Base-by-base conservation (phyloP, 192 early-diverging fungal genomes). In the Coemansia asiatica region DNA sequence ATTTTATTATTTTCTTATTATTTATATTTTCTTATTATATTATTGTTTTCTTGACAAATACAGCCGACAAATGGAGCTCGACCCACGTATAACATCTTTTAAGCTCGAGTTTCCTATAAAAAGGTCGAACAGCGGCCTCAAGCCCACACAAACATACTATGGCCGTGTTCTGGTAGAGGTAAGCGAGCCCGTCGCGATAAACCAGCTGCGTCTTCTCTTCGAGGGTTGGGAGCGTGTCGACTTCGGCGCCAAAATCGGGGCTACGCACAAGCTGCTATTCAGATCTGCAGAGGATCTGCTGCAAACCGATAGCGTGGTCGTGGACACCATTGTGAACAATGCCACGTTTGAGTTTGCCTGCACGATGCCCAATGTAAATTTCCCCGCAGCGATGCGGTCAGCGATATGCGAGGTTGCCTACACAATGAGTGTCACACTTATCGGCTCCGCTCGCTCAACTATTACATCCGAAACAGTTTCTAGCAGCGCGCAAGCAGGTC, bases 221-320 rank as follows among this genome's bases (percentile, higher is more conserved):
- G 79, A 81, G 66, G 79, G 79, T 55, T 81, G 69, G 73, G 79
- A 81, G 73, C 63, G 69, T 18, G 70, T 81, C 18, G 79, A 81
- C 46, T 72, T 81, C 55, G 76, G 76, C 53, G 49, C 60, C 71
- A 72, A 72, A 56, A 54, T 66, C 23, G 79, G 79, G 7, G 47
- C 79, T 16, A 40, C 73, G 18, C 79, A 69, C 44, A 71, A 67
- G 35, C 63, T 56, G n/a, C 58, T 81, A 50, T 67, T 71, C 60
- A 66, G 69, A 51, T 56, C 69, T 1, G 50, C 69, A 0, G 69
- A 67, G 36, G 69, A 75, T 35, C 67, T 81, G 40, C 63, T 81
- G 58, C 72, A 69, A 51, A 67, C 60, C 59, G 50, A 55, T 35
- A 57, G 64, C 50, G 40, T 60, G 19, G 64, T 71, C 18, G 56